Evolutionary conservation across 176 grass and related monocot genomes (phyloP).

Genomic region (Carex kokanica): DNA sequence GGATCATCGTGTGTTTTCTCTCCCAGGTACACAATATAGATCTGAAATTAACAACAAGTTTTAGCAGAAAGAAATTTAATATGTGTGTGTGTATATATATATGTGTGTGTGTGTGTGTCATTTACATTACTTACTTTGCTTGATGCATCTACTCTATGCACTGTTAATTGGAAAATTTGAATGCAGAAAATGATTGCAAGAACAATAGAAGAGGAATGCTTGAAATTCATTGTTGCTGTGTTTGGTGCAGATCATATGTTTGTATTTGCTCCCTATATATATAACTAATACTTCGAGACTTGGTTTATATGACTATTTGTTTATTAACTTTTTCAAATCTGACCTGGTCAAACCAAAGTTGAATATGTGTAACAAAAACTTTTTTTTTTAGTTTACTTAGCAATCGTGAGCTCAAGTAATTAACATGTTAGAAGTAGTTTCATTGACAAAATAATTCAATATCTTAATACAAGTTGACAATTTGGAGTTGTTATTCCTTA

Average conservation of each 20-base stretch:
- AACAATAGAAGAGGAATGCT: conserved; percentile 5
- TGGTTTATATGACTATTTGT: too few species aligned
- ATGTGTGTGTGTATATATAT: neutral
- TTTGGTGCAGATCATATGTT: too few species aligned
- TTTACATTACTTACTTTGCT: neutral
- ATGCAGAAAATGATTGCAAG: neutral
- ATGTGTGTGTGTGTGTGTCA: too few species aligned
- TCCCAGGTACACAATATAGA: conserved; percentile 47
- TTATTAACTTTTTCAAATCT: too few species aligned
- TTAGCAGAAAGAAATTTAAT: neutral
- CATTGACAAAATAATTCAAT: neutral
- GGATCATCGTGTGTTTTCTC: conserved; percentile 41
- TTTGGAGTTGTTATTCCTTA: too few species aligned
- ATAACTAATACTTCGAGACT: neutral
- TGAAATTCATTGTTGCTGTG: neutral
- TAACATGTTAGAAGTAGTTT: neutral
- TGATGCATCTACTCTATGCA: conserved; percentile 4
- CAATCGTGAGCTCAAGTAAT: neutral
- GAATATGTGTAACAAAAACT: neutral
- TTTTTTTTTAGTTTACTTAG: neutral
- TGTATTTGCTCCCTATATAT: neutral
- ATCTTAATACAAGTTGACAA: neutral
- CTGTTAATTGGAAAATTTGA: conserved; percentile 6
- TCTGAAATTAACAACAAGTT: neutral
- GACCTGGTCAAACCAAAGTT: neutral